A percentile compares a stretch with the other conserved stretches of the same genome.
Conservation (phyloP, 768 basidiomycete species). For the Lentinula raphanica region DNA sequence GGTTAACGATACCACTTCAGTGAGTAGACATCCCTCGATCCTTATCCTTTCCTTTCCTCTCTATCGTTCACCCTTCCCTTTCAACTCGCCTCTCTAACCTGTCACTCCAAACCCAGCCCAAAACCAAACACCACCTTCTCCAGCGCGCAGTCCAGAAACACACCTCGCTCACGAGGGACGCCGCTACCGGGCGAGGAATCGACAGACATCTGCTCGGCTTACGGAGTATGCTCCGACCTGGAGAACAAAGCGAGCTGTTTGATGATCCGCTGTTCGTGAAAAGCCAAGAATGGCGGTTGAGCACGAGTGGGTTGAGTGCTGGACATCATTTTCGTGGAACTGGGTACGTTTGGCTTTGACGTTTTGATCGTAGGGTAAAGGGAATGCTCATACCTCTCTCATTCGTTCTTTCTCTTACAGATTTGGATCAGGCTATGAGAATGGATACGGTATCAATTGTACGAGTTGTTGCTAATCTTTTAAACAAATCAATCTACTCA, state of each 20-base stretch:
- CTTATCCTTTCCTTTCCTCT: background rate
- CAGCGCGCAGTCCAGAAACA: conserved; percentile 68
- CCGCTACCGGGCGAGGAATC: conserved; percentile 77
- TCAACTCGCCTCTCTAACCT: background rate
- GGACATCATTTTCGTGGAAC: conserved; percentile 86
- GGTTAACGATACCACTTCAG: conserved; percentile 48
- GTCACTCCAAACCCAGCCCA: conserved; percentile 22
- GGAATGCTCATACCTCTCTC: too few relatives aligned
- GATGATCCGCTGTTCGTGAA: conserved; percentile 70
- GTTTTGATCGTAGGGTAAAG: too few relatives aligned
- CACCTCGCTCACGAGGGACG: conserved; percentile 64
- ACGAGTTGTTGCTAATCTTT: conserved; percentile 20
- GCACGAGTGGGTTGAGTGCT: conserved; percentile 84
- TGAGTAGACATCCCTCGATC: conserved; percentile 24
- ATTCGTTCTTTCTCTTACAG: too few relatives aligned
- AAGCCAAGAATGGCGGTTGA: conserved; percentile 82
- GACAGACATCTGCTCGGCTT: conserved; percentile 91
- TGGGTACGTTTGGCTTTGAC: conserved; percentile 43
- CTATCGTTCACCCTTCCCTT: conserved; percentile 3
- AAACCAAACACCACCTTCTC: conserved; percentile 44
- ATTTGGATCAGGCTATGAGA: conserved; percentile 75
- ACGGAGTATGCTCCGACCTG: conserved; percentile 54
- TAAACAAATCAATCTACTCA: background rate
- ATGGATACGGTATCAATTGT: conserved; percentile 97
- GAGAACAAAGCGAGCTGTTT: conserved; percentile 60